A percentile compares a stretch with the other conserved stretches of the same genome.
phyloP scores from a whole-genome alignment of 139 green algal genomes.

The Chlamydomonas incerta region DNA sequence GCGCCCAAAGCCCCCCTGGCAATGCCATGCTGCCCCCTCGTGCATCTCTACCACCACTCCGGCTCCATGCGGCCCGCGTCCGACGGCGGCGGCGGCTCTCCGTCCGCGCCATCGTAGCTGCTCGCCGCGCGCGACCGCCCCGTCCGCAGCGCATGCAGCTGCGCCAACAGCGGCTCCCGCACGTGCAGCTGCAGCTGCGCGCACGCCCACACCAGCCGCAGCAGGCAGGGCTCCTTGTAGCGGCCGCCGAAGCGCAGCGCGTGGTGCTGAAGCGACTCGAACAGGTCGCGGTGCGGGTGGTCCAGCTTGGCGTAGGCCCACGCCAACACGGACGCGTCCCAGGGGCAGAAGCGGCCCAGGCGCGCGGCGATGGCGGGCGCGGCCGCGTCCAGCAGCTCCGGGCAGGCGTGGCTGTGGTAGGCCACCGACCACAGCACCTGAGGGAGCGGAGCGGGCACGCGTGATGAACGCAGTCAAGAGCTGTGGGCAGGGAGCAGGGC shows the following conservation, averaged over 20 bases:
- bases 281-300: constrained; percentile 19
- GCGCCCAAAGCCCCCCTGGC: too few relatives aligned
- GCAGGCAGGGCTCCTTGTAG: constrained; percentile 11
- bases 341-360: constrained; percentile 8
- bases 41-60: background rate
- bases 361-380: background rate
- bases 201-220: constrained; percentile 28
- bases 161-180: background rate
- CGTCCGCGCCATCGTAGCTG: constrained; percentile 23
- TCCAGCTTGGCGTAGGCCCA: constrained; percentile 53
- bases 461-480: too few relatives aligned
- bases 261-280: constrained; percentile 38
- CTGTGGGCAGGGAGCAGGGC: too few relatives aligned
- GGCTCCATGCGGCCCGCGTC: constrained; percentile 8
- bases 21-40: too few relatives aligned
- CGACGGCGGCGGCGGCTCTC: background rate
- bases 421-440: constrained; percentile 47
- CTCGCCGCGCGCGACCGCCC: background rate
- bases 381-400: constrained; percentile 43
- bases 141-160: background rate
- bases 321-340: constrained; percentile 31
- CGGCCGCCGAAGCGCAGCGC: background rate
- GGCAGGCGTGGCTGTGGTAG: constrained; percentile 23
- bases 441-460: constrained; percentile 6
- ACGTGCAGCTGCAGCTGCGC: constrained; percentile 6